Base-by-base conservation (phyloP, 2,329 filamentous ascomycete species). In the Trichoderma sp. region DNA sequence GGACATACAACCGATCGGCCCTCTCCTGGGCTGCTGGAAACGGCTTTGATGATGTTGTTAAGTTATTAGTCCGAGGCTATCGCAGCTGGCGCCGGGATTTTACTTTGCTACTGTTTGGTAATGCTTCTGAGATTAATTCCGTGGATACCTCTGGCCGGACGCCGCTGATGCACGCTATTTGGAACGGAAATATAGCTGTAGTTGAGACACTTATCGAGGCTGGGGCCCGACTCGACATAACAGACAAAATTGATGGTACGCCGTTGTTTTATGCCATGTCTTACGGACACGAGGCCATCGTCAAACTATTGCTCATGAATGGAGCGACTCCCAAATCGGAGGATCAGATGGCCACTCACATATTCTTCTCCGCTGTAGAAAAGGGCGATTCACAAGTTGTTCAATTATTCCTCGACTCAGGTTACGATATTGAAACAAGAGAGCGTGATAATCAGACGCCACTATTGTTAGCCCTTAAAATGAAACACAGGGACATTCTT, bases 1-100 rank as follows among this genome's bases (percentile, higher is more conserved):
- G 4, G 29, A 65, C 18, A 1, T 73, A 73, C n/a, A 0, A 7
- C 9, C 41, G 68, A 11, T 73, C 74, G 9, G 74, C 74, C 8
- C 67, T 75, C 1, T 66, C 60, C 18, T 75, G 74, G 74, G 68
- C 74, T 18, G 29, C 74, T 24, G 41, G 21, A 31, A 65, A 73
- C 11, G 75, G 74, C 18, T 65, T 31, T 69, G 4, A 75, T 9
- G 59, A 3, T 14, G 50, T 59, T n/a, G 75, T 72, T 16, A 21
- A 65, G 12, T 24, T 64, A 9, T 21, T 74, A 11, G 62, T 64
- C 14, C 21, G 50, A 18, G 69, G 33, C 1, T 0, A 0, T 5
- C 16, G 14, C 11, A 12, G 24, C 5, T 33, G 50, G 29, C 24
- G 4, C 5, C 18, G 21, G n/a, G 7, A 4, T 1, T 1, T 59